Evolutionary conservation across 441 rosid species (phyloP).

Genomic region (Melastoma candidum): DNA sequence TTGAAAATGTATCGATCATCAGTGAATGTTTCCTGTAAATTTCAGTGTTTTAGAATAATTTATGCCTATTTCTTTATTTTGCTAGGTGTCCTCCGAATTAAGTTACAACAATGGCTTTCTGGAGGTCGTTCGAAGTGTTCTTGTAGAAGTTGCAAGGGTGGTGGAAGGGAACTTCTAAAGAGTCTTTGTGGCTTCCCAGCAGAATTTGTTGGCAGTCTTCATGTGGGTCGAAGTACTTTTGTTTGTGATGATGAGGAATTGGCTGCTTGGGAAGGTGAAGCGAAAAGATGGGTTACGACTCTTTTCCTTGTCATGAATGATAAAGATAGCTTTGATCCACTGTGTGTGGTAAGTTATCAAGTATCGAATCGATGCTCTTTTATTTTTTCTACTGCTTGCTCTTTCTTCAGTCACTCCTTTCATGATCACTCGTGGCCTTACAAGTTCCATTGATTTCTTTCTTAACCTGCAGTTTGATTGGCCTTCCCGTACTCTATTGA

Average conservation of each 20-base stretch:
- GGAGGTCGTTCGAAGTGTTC: constrained; percentile 26
- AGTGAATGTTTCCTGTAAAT: too few species aligned
- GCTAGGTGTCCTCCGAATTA: constrained; percentile 49
- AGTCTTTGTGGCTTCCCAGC: constrained; percentile 53
- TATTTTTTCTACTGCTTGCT: not conserved
- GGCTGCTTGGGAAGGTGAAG: constrained; percentile 83
- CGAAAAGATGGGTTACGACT: constrained; percentile 78
- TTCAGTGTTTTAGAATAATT: too few species aligned
- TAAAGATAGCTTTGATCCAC: constrained; percentile 43
- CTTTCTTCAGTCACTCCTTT: not conserved
- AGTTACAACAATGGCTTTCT: constrained; percentile 61
- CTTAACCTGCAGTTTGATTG: not conserved
- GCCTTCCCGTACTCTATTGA: not conserved
- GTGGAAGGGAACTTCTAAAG: constrained; percentile 32
- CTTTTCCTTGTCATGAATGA: constrained; percentile 47
- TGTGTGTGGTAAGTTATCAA: constrained; percentile 37
- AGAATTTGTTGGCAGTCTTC: constrained; percentile 31
- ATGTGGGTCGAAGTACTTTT: constrained; percentile 21
- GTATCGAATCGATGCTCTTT: not conserved
- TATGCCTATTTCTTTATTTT: not conserved
- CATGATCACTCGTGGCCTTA: too few species aligned
- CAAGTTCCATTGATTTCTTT: not conserved
- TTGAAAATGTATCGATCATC: too few species aligned
- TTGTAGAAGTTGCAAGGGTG: constrained; percentile 16
- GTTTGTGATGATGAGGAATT: constrained; percentile 81